phyloP scores from a whole-genome alignment of 2,329 filamentous ascomycete species.

The Dactylellina parvicollis region DNA sequence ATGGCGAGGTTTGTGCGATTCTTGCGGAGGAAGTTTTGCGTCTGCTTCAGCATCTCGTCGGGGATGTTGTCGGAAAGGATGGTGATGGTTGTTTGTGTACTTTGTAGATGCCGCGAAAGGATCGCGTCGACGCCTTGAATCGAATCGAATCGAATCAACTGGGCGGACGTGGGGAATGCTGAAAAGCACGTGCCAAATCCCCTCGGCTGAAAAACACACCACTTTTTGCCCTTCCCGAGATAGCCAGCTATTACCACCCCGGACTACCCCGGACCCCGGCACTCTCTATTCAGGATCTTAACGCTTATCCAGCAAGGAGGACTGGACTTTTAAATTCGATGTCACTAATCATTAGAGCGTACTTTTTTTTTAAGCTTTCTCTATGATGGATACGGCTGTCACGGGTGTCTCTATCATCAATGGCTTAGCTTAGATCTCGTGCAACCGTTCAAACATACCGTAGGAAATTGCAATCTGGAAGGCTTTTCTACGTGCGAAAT shows the following conservation, averaged over 20 bases:
- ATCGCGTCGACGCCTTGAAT: constrained; percentile 20
- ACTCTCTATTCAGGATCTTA: too few species aligned
- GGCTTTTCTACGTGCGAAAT: too few species aligned
- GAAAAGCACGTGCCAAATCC: background rate
- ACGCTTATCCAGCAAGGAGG: too few species aligned
- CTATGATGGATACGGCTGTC: too few species aligned
- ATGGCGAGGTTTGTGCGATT: constrained; percentile 91
- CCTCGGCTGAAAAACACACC: constrained; percentile 3
- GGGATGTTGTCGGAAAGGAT: constrained; percentile 61
- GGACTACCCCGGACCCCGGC: background rate
- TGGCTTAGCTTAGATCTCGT: too few species aligned
- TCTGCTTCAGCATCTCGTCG: constrained; percentile 71
- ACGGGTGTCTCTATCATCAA: too few species aligned
- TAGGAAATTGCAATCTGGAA: too few species aligned
- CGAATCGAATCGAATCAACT: too few species aligned
- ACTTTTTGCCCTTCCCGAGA: background rate
- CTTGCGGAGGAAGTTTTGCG: constrained; percentile 88
- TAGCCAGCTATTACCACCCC: background rate
- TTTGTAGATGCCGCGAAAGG: background rate
- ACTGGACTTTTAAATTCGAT: too few species aligned
- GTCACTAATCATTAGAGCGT: too few species aligned
- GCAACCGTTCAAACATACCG: too few species aligned
- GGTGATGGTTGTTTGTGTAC: constrained; percentile 4
- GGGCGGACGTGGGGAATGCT: constrained; percentile 18
- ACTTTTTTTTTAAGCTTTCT: too few species aligned